Evolutionary conservation across 2,329 filamentous ascomycete genomes (phyloP).

Genomic region (Penicillium sp.): DNA sequence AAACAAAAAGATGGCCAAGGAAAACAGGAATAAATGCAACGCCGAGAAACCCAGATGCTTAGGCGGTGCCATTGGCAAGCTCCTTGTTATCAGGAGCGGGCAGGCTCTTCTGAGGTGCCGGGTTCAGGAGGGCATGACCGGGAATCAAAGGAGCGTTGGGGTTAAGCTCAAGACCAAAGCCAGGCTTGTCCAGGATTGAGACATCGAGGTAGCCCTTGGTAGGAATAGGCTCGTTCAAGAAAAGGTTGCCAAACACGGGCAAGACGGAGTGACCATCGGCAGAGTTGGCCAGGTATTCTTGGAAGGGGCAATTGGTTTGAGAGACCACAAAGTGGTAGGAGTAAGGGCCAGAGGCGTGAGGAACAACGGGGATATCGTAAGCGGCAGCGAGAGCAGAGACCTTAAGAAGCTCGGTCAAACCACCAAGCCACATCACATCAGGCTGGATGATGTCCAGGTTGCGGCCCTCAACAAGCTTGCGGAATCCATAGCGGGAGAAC

Average conservation of each 20-base stretch:
- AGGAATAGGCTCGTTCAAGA: constrained; percentile 87
- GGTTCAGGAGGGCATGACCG: constrained; percentile 70
- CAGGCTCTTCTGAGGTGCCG: constrained; percentile 54
- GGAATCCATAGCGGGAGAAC: constrained; percentile 91
- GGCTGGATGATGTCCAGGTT: constrained; percentile 94
- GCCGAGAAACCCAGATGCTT: not conserved
- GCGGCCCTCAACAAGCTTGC: constrained; percentile 86
- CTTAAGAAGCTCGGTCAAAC: constrained; percentile 87
- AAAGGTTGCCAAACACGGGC: constrained; percentile 89
- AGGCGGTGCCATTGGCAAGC: constrained; percentile 22
- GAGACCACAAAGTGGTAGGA: constrained; percentile 96
- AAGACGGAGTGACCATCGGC: constrained; percentile 85
- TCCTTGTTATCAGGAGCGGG: constrained; percentile 35
- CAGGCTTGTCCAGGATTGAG: constrained; percentile 79
- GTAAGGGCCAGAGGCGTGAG: constrained; percentile 92
- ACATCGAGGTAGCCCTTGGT: constrained; percentile 78
- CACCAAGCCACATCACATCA: constrained; percentile 96
- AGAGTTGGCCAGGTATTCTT: constrained; percentile 93
- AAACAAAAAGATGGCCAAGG: not conserved
- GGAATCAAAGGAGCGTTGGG: constrained; percentile 78
- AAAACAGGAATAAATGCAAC: constrained; percentile 2
- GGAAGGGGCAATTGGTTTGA: constrained; percentile 89
- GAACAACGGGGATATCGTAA: constrained; percentile 91
- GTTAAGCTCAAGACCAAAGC: constrained; percentile 86
- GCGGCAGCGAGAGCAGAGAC: constrained; percentile 85